Percentiles rank a stretch among this genome's conserved stretches.
Conservation (phyloP, 257 asterid genomes). For the Solanum pimpinellifolium region DNA sequence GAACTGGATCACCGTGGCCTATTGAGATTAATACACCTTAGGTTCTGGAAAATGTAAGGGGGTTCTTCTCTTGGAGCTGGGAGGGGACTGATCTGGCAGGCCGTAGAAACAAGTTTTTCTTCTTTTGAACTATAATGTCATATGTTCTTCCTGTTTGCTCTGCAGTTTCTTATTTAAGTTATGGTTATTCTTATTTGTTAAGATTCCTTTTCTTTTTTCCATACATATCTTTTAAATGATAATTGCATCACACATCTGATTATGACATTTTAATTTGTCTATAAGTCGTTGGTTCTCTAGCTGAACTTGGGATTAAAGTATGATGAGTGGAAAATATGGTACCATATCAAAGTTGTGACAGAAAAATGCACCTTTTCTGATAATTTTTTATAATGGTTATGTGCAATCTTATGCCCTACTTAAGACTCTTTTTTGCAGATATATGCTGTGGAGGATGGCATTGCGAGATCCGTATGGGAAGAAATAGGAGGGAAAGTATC, state of each 20-base stretch:
- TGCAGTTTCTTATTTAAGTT: neutral
- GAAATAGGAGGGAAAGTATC: conserved; percentile 68
- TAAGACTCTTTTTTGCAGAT: conserved; percentile 34
- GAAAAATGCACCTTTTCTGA: neutral
- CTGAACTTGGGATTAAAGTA: neutral
- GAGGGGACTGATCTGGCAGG: neutral
- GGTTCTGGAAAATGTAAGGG: neutral
- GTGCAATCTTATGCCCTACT: neutral
- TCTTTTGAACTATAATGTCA: neutral
- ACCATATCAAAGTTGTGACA: neutral
- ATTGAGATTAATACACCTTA: neutral
- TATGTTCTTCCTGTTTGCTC: neutral
- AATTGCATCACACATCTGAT: neutral
- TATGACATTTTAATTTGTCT: neutral
- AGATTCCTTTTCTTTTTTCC: neutral
- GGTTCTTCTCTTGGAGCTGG: neutral
- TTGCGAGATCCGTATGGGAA: conserved; percentile 61
- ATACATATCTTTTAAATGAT: neutral
- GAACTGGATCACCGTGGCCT: neutral
- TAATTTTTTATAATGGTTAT: neutral
- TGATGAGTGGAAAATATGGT: neutral
- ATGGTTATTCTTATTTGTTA: neutral
- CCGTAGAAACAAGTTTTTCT: neutral
- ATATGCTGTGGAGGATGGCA: conserved; percentile 67
- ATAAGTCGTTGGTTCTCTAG: neutral